phyloP scores from a whole-genome alignment of 106 monocot species.

The Dactylorhiza incarnata region DNA sequence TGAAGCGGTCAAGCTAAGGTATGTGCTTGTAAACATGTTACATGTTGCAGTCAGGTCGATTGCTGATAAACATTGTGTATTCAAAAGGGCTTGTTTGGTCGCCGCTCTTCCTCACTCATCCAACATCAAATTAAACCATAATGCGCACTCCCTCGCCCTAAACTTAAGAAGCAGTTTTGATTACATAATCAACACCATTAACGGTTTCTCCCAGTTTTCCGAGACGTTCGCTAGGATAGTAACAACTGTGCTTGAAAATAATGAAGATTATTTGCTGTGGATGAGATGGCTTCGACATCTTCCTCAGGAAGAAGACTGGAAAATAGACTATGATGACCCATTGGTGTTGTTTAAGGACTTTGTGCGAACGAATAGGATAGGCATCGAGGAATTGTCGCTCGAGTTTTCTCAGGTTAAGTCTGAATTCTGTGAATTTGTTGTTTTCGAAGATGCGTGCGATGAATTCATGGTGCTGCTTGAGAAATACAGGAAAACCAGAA shows the following conservation, averaged over 20 bases:
- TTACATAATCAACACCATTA: slow-evolving; percentile 35
- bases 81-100: slow-evolving; percentile 78
- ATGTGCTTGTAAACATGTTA: slow-evolving; percentile 42
- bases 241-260: slow-evolving; percentile 19
- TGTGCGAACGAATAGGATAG: slow-evolving; percentile 15
- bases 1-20: slow-evolving; percentile 9
- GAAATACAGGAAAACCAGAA: slow-evolving; percentile 67
- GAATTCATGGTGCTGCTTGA: slow-evolving; percentile 36
- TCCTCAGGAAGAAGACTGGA: slow-evolving; percentile 20
- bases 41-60: slow-evolving; percentile 59
- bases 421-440: slow-evolving; percentile 44
- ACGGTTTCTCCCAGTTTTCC: slow-evolving; percentile 32
- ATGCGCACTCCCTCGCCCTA: not conserved
- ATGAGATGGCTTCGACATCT: slow-evolving; percentile 74
- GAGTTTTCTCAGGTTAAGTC: slow-evolving; percentile 40
- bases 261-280: slow-evolving; percentile 53
- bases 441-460: slow-evolving; percentile 57
- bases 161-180: slow-evolving; percentile 40
- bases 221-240: slow-evolving; percentile 35
- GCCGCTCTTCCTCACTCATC: slow-evolving; percentile 35
- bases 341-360: slow-evolving; percentile 32
- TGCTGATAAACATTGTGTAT: slow-evolving; percentile 34
- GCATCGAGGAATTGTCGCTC: slow-evolving; percentile 18
- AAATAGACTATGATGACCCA: slow-evolving; percentile 26
- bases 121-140: not conserved